phyloP scores from a whole-genome alignment of 2,329 filamentous ascomycete species.

The Dothistroma septosporum region DNA sequence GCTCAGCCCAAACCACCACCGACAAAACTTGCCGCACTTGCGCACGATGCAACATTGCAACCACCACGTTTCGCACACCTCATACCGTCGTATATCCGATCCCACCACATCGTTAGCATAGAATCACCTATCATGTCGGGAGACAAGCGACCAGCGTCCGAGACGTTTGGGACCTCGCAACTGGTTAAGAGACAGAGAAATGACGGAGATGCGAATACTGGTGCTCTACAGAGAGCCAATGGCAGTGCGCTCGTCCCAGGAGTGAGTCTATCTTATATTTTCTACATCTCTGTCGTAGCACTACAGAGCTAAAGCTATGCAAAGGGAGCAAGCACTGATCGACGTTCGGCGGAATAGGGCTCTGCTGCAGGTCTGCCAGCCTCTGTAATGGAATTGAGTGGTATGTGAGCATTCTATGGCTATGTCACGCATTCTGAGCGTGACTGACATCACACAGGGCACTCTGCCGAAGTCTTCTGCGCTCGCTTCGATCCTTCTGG shows the following conservation, averaged over 20 bases:
- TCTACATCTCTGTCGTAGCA: conserved; percentile 30
- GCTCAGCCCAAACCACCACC: neutral
- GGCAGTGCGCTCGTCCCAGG: conserved; percentile 61
- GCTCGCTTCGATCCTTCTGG: conserved; percentile 87
- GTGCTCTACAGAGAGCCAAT: conserved; percentile 56
- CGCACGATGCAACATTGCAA: neutral
- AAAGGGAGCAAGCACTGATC: conserved; percentile 26
- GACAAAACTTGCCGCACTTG: neutral
- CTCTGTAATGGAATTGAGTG: conserved; percentile 89
- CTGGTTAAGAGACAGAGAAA: conserved; percentile 86
- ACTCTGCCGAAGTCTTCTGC: conserved; percentile 80
- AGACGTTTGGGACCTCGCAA: conserved; percentile 73
- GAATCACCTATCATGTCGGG: conserved; percentile 62
- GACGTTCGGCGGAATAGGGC: conserved; percentile 49
- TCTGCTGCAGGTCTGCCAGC: conserved; percentile 77
- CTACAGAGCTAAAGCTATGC: conserved; percentile 24
- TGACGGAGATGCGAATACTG: conserved; percentile 52
- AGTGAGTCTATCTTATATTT: conserved; percentile 47
- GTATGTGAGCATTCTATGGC: conserved; percentile 42
- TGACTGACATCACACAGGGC: conserved; percentile 40
- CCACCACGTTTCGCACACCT: neutral
- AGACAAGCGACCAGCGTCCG: conserved; percentile 87
- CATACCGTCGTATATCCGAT: neutral
- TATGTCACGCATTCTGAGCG: neutral
- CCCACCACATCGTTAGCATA: neutral